Conservation (phyloP, 306 rosid species). For the Gastrolobium villosum region DNA sequence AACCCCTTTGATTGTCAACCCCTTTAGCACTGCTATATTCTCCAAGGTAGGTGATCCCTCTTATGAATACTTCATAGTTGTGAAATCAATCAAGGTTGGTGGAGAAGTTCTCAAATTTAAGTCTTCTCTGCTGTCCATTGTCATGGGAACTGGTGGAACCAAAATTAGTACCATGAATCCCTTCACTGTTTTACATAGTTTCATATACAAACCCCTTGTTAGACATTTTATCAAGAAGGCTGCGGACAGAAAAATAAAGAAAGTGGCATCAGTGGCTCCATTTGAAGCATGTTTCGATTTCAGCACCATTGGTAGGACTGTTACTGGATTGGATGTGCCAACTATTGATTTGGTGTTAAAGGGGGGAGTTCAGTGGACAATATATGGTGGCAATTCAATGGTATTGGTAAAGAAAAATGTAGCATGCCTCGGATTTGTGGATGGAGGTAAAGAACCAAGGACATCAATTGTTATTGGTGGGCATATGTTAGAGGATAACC, state of each 20-base stretch:
- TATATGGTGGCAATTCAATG: conserved; percentile 39
- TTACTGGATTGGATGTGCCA: conserved; percentile 39
- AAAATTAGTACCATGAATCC: conserved; percentile 30
- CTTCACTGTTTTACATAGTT: conserved; percentile 14
- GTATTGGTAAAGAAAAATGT: conserved; percentile 34
- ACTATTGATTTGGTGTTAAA: conserved; percentile 11
- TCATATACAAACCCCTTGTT: conserved; percentile 42
- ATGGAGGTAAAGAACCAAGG: neutral
- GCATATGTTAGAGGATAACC: conserved; percentile 17
- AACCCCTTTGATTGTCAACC: conserved; percentile 27
- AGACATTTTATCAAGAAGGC: conserved; percentile 41
- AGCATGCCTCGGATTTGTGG: conserved; percentile 48
- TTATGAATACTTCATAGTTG: conserved; percentile 25
- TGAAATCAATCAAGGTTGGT: conserved; percentile 37
- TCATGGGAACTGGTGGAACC: conserved; percentile 30
- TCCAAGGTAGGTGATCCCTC: conserved; percentile 18
- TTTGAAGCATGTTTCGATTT: conserved; percentile 46
- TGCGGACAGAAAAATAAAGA: conserved; percentile 16
- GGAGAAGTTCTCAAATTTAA: conserved; percentile 18
- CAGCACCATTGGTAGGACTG: neutral
- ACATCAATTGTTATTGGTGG: conserved; percentile 25
- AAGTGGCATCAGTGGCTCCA: conserved; percentile 2
- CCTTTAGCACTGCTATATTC: neutral
- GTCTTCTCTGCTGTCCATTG: neutral
- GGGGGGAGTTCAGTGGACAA: conserved; percentile 1